phyloP scores from a whole-genome alignment of 257 asterid species.

The Misopates orontium region DNA sequence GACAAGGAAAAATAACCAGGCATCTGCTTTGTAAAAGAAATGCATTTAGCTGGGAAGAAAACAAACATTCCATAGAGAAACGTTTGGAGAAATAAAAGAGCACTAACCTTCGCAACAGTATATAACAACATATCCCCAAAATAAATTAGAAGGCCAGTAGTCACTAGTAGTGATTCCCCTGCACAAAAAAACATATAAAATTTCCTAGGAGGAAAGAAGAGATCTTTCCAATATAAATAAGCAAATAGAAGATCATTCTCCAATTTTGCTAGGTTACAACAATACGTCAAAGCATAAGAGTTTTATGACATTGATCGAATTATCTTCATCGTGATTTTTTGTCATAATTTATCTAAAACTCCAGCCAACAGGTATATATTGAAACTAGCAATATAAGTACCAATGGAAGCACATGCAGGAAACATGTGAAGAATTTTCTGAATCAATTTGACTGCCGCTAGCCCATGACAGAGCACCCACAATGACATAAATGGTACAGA shows the following conservation, averaged over 20 bases:
- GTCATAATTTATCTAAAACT: conserved; percentile 13
- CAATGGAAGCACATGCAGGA: conserved; percentile 95
- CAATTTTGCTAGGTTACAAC: conserved; percentile 15
- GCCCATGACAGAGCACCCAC: conserved; percentile 76
- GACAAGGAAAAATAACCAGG: conserved; percentile 40
- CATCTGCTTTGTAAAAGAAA: conserved; percentile 47
- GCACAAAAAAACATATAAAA: conserved; percentile 40
- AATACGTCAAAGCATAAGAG: conserved; percentile 3
- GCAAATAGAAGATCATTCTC: not conserved
- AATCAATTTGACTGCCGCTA: conserved; percentile 60
- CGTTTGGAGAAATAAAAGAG: conserved; percentile 28
- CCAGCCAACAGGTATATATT: conserved; percentile 16
- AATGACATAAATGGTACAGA: conserved; percentile 41
- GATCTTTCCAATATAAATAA: too few relatives aligned
- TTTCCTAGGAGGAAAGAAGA: conserved; percentile 23
- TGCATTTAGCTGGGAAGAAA: conserved; percentile 31
- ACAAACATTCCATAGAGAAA: conserved; percentile 10
- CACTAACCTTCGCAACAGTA: conserved; percentile 68
- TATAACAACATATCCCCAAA: conserved; percentile 77
- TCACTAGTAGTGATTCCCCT: conserved; percentile 93
- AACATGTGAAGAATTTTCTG: conserved; percentile 65
- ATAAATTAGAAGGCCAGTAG: conserved; percentile 82
- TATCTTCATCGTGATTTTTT: not conserved
- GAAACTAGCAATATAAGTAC: conserved; percentile 43
- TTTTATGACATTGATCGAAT: not conserved